Percentiles rank a stretch among this genome's conserved stretches.
Evolutionary conservation across 805 yeast genomes (phyloP).

Genomic region (Saccharomycopsis sp.): DNA sequence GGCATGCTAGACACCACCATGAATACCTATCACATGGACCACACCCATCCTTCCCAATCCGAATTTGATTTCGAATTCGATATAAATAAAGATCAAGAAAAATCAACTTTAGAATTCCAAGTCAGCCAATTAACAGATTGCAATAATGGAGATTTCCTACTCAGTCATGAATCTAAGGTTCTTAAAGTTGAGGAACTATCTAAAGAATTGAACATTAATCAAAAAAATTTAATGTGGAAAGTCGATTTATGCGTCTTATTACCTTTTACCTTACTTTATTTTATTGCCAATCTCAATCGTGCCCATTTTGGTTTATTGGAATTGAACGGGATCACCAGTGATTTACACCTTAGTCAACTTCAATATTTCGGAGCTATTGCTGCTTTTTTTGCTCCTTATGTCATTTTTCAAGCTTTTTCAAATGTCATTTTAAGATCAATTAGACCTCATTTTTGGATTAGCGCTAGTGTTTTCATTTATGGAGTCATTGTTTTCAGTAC

Average conservation of each 20-base stretch:
- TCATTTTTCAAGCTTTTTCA: conserved; percentile 54
- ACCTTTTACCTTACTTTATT: conserved; percentile 56
- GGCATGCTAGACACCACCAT: no score
- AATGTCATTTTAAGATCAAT: conserved; percentile 49
- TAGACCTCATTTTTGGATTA: conserved; percentile 56
- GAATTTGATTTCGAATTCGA: not conserved
- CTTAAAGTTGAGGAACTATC: conserved; percentile 27
- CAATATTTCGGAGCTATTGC: conserved; percentile 58
- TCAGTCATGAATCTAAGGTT: conserved; percentile 9
- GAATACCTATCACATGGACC: no score
- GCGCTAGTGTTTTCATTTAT: conserved; percentile 45
- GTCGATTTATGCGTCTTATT: conserved; percentile 59
- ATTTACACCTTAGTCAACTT: conserved; percentile 42
- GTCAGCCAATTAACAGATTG: not conserved
- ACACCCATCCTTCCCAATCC: no score
- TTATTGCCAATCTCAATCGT: conserved; percentile 63
- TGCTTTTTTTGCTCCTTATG: conserved; percentile 62
- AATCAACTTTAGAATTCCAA: not conserved
- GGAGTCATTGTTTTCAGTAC: conserved; percentile 55
- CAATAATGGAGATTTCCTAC: not conserved
- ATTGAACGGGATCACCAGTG: conserved; percentile 47
- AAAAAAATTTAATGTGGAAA: conserved; percentile 45
- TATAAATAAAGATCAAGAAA: not conserved
- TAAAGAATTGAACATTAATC: conserved; percentile 36
- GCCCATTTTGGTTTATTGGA: conserved; percentile 68